Percentiles rank a stretch among this genome's conserved stretches.
Evolutionary conservation across 345 rosid species (phyloP).

Genomic region (Durio zibethinus): DNA sequence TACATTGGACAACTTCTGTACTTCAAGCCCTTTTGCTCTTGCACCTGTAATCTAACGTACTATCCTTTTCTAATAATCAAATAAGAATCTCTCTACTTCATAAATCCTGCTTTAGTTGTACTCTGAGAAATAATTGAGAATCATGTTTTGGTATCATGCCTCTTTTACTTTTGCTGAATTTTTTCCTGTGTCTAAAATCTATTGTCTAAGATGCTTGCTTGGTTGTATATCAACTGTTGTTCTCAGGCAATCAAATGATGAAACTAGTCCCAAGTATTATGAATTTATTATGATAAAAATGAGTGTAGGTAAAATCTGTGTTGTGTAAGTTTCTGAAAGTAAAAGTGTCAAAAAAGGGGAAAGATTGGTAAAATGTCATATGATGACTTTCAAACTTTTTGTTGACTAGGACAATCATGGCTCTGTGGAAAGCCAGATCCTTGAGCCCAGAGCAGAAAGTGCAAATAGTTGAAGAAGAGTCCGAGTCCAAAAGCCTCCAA

Average conservation of each 20-base stretch:
- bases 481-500: constrained; percentile 64
- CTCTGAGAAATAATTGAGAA: neutral
- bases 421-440: constrained; percentile 90
- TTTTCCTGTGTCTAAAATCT: neutral
- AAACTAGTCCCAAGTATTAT: neutral
- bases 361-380: neutral
- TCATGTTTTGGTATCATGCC: neutral
- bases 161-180: neutral
- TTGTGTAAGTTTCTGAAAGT: neutral
- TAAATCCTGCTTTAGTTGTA: neutral
- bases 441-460: constrained; percentile 95
- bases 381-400: constrained; percentile 7
- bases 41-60: neutral
- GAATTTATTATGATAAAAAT: neutral
- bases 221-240: neutral
- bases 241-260: neutral
- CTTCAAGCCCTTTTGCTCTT: neutral
- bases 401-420: constrained; percentile 83
- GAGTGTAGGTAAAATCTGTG: neutral
- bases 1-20: neutral
- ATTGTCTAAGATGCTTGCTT: neutral
- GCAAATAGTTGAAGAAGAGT: constrained; percentile 84
- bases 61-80: neutral
- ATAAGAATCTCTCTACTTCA: neutral
- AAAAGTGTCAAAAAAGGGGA: neutral